Evolutionary conservation across 768 basidiomycete species (phyloP), one percentile per base, ranked within the genome.

Genomic region (Asterophora parasitica): DNA sequence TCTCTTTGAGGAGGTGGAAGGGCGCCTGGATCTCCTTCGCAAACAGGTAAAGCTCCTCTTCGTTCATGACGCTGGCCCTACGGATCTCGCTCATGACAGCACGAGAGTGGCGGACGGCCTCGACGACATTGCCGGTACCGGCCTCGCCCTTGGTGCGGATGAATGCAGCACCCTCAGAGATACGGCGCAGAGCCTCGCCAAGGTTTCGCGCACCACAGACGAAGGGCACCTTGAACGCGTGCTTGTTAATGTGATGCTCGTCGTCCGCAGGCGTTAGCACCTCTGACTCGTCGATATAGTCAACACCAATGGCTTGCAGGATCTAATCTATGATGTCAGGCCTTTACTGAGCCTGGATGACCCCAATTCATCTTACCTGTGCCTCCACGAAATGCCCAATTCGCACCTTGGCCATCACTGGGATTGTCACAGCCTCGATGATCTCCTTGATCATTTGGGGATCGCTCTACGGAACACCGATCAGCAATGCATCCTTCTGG

Each of bases 371-470:
- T 45, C 37, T 70, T 55, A 85, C 89, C 77, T 91, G 93, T 4
- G 94, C 93, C 70, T 99, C 96, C 48, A 95, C 93, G 59, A 95
- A 88, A 68, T 99, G 96, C 0, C 96, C 96, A 65, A 99, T 97
- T 54, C 96, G 83, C 52, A 87, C 90, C 67, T 94, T 90, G 28
- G 88, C 89, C 88, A 97, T 97, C 65, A 97, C 93, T 7, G 93
- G 94, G 58, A 97, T 94, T 17, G 93, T 94, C 41, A 97, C 95
- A 16, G 95, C 86, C 51, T 83, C 87, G 53, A 90, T 86, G 65
- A 98, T 98, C 62, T 89, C 77, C 65, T 96, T 97, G 76, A 99
- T 97, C 87, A 98, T 90, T 42, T 81, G 74, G 6, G 95, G 95
- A 71, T 95, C 92, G 64, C 92, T 94, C 87, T 86, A 12, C 9